A percentile compares a stretch with the other conserved stretches of the same genome.
Evolutionary conservation across 768 basidiomycete species (phyloP).

Genomic region (Kwoniella botswanensis): DNA sequence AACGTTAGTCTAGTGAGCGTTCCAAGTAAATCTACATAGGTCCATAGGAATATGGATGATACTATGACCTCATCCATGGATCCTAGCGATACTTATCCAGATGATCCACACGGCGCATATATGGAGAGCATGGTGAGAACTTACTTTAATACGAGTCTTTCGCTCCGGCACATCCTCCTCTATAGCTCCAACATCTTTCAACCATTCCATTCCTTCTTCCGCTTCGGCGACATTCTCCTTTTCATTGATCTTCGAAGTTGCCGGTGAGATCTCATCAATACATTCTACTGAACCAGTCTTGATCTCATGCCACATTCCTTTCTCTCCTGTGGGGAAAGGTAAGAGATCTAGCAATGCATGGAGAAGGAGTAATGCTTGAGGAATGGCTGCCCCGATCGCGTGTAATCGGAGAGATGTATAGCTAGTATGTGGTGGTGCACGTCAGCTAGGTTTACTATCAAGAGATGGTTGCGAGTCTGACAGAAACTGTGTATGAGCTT

Average conservation of each 20-base stretch:
- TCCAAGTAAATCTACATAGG: background rate
- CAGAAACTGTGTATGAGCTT: no score
- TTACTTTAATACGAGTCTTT: constrained; percentile 38
- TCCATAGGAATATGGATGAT: no score
- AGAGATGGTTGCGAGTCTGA: no score
- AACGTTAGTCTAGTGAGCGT: background rate
- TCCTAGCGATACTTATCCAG: no score
- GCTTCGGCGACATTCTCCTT: constrained; percentile 7
- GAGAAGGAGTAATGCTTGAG: constrained; percentile 54
- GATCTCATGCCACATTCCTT: constrained; percentile 56
- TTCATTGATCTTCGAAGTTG: constrained; percentile 2
- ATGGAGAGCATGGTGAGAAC: background rate
- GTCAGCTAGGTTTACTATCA: no score
- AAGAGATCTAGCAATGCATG: constrained; percentile 57
- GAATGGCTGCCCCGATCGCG: constrained; percentile 56
- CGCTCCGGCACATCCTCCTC: constrained; percentile 40
- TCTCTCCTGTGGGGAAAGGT: constrained; percentile 49
- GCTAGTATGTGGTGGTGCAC: constrained; percentile 16
- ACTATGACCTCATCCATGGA: no score
- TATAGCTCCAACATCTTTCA: constrained; percentile 34
- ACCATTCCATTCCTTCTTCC: constrained; percentile 17
- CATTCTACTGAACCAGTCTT: constrained; percentile 51
- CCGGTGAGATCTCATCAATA: constrained; percentile 48
- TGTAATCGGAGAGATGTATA: constrained; percentile 51
- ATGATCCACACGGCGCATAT: no score